Evolutionary conservation across 805 yeast genomes (phyloP), one percentile per base, ranked within the genome.

Genomic region (Metschnikowia kunwiensis): DNA sequence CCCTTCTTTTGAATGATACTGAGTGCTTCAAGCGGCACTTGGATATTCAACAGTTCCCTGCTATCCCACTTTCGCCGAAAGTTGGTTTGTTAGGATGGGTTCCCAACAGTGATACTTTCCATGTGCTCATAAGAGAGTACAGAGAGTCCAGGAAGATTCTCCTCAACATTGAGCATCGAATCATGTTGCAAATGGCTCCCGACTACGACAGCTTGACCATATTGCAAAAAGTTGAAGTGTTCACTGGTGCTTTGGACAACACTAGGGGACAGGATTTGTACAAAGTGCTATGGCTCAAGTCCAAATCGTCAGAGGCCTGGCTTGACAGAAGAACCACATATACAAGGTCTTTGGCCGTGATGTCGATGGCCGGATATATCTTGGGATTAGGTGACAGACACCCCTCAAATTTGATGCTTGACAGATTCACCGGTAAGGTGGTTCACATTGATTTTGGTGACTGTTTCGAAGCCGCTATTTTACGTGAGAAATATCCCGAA

Each of bases 361-460:
- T 93, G 97, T 91, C 97, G 0, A 93, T 93, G 96, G 96, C 84
- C 27, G 99, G 99, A 1, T 93, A 93, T 58, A 91, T 93, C 36
- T 70, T 93, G 16, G 99, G 99, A 10, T 71, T 93, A 14, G 99
- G 99, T 43, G 99, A 93, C 59, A 78, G 99, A 44, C 99, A 93
- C 61, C 98, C 98, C 18, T 86, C 97, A 20, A 93, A 93, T 55
- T 73, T 93, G 63, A 86, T 93, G 97, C 75, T 93, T 63, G 95
- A 91, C 59, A 70, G 96, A 45, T 77, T 82, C 32, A 87, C 97
- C 0, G 99, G 99, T 43, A 88, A 91, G 54, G 96, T 93, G 34
- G 77, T 93, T 24, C 99, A 93, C 57, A 91, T 93, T 62, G 99
- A 93, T 71, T 93, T 91, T 63, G 99, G 98, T 48, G 99, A 93